These are phyloP conservation scores for Suillus subalutaceus DNA, from an alignment of 768 basidiomycete genomes.

Conservation along the genomic window DNA sequence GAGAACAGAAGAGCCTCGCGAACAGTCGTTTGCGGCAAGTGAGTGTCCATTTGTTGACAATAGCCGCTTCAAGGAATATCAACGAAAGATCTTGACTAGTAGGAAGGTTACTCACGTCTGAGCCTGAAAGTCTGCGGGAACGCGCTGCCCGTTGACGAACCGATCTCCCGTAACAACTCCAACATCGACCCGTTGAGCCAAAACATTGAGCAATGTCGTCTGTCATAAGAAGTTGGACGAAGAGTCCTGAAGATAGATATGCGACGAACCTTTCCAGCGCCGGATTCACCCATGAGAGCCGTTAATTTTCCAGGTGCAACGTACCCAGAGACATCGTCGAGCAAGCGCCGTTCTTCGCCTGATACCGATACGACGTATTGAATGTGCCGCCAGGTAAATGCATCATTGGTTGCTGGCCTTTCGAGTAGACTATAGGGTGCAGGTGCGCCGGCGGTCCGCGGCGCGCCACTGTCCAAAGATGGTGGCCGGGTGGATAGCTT, in stretches of 20 bases:
- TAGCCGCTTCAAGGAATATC: conserved; percentile 53
- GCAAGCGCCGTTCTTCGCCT: conserved; percentile 42
- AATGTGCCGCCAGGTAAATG: conserved; percentile 80
- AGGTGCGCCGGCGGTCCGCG: not conserved
- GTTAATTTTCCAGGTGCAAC: conserved; percentile 54
- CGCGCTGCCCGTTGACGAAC: conserved; percentile 55
- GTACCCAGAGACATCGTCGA: conserved; percentile 51
- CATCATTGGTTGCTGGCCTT: conserved; percentile 37
- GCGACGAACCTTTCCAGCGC: conserved; percentile 32
- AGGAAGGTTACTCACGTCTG: conserved; percentile 47
- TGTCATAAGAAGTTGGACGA: conserved; percentile 16
- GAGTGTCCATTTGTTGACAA: conserved; percentile 85
- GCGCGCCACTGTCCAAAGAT: not conserved
- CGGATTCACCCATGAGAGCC: conserved; percentile 51
- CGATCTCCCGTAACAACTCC: conserved; percentile 55
- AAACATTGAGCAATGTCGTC: conserved; percentile 63
- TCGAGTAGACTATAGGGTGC: conserved; percentile 37
- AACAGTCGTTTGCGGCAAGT: conserved; percentile 74
- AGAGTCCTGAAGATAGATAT: not conserved
- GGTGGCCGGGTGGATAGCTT: not conserved
- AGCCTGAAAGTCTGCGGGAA: conserved; percentile 61
- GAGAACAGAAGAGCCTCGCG: conserved; percentile 82
- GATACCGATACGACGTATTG: conserved; percentile 60
- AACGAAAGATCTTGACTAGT: not conserved
- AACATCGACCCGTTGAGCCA: conserved; percentile 50